phyloP scores from a whole-genome alignment of 176 grass and related monocot species.

The Zea luxurians region DNA sequence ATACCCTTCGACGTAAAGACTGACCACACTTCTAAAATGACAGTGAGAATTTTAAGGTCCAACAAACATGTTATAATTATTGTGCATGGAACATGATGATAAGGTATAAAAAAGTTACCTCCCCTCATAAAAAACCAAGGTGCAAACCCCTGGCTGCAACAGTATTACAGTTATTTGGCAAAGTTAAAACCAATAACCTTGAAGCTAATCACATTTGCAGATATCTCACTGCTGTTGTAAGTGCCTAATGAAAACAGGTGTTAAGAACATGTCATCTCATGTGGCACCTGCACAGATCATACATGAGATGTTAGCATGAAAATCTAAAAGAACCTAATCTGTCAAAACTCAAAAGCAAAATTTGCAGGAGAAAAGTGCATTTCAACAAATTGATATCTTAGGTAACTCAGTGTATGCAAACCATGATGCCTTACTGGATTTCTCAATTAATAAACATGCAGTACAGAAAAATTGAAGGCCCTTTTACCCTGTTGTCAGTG shows the following conservation, averaged over 20 bases:
- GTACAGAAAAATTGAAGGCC: neutral
- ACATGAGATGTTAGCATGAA: constrained; percentile 25
- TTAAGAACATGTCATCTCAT: constrained; percentile 28
- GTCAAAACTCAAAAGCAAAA: neutral
- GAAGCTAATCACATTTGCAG: constrained; percentile 43
- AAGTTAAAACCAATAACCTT: neutral
- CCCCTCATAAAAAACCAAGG: constrained; percentile 39
- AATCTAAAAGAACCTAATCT: neutral
- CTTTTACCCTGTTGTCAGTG: neutral
- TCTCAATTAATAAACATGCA: neutral
- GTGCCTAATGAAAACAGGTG: neutral
- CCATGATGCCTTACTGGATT: neutral
- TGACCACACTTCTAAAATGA: neutral
- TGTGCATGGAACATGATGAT: neutral
- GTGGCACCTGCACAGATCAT: constrained; percentile 27
- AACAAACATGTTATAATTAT: constrained; percentile 5
- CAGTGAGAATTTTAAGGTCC: neutral
- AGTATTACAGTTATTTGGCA: constrained; percentile 28
- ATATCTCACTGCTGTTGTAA: constrained; percentile 19
- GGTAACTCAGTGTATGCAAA: neutral
- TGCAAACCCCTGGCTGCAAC: neutral
- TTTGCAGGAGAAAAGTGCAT: constrained; percentile 18
- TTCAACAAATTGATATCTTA: neutral
- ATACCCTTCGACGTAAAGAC: neutral
- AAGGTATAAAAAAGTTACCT: constrained; percentile 37